These are phyloP conservation scores for Penicillium sp. DNA, from an alignment of 2,329 filamentous ascomycete genomes.

Conservation along the genomic window DNA sequence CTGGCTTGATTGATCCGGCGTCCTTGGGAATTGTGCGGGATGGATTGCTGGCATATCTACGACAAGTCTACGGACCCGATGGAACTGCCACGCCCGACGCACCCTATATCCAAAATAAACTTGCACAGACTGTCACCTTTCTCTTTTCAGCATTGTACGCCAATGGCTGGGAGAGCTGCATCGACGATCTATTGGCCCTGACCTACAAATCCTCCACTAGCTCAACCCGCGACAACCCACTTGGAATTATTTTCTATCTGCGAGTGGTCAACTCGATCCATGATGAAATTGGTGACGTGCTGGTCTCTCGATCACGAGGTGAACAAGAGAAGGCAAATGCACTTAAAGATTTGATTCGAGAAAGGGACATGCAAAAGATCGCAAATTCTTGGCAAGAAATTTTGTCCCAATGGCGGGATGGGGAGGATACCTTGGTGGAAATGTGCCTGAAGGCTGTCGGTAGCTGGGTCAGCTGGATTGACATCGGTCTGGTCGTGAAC, in stretches of 20 bases:
- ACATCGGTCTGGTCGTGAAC: conserved; percentile 89
- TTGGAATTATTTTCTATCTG: conserved; percentile 79
- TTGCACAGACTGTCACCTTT: conserved; percentile 91
- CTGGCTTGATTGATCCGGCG: conserved; percentile 65
- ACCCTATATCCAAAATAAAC: conserved; percentile 82
- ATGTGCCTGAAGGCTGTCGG: conserved; percentile 87
- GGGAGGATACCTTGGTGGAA: conserved; percentile 69
- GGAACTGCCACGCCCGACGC: conserved; percentile 58
- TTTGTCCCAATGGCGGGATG: conserved; percentile 66
- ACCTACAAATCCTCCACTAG: conserved; percentile 57
- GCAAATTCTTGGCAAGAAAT: conserved; percentile 88
- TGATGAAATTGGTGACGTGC: conserved; percentile 92
- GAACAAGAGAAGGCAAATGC: conserved; percentile 82
- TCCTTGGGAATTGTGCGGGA: conserved; percentile 73
- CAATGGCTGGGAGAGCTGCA: conserved; percentile 78
- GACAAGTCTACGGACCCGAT: conserved; percentile 62
- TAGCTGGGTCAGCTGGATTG: conserved; percentile 98
- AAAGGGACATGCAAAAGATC: conserved; percentile 81
- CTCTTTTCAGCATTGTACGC: conserved; percentile 85
- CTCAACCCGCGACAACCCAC: conserved; percentile 59
- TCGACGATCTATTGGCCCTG: conserved; percentile 80
- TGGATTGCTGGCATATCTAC: conserved; percentile 73
- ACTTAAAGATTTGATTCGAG: conserved; percentile 83
- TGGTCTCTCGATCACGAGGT: conserved; percentile 68
- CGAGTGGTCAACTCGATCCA: conserved; percentile 84